Conservation (phyloP, 2,329 filamentous ascomycete genomes). For the Sphaerulina vaccinii region DNA sequence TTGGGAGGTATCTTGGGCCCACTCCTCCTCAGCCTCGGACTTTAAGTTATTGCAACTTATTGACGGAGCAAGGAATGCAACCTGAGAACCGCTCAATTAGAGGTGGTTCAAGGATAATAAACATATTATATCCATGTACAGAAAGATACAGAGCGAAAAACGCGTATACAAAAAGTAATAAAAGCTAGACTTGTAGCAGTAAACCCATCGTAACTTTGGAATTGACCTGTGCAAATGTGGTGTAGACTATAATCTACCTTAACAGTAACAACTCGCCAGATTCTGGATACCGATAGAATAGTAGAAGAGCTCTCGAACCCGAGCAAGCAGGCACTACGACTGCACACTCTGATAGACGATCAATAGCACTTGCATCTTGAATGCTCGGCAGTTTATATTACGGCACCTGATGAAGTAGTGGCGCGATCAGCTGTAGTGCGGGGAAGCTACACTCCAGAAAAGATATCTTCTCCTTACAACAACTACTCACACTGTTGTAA, state of each 20-base stretch:
- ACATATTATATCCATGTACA: background rate
- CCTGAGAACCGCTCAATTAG: background rate
- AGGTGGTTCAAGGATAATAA: background rate
- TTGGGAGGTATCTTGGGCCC: conserved; percentile 15
- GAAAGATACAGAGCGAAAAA: too few species aligned
- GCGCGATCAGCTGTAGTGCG: background rate
- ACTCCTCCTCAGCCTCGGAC: conserved; percentile 4
- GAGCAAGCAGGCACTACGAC: too few species aligned
- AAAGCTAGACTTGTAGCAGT: background rate
- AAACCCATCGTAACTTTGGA: background rate
- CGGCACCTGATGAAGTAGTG: background rate
- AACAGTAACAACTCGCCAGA: too few species aligned
- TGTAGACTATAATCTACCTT: background rate
- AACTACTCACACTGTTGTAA: background rate
- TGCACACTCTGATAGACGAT: background rate
- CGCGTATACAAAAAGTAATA: background rate
- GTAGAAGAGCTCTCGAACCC: too few species aligned
- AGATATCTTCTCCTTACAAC: background rate
- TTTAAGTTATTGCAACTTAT: background rate
- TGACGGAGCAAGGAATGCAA: background rate
- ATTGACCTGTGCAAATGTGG: background rate
- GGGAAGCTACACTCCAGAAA: background rate
- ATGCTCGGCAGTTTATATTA: background rate
- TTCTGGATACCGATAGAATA: too few species aligned
- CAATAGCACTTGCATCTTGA: background rate